phyloP scores from a whole-genome alignment of 805 yeast species.

The Starmerella etchellsii region DNA sequence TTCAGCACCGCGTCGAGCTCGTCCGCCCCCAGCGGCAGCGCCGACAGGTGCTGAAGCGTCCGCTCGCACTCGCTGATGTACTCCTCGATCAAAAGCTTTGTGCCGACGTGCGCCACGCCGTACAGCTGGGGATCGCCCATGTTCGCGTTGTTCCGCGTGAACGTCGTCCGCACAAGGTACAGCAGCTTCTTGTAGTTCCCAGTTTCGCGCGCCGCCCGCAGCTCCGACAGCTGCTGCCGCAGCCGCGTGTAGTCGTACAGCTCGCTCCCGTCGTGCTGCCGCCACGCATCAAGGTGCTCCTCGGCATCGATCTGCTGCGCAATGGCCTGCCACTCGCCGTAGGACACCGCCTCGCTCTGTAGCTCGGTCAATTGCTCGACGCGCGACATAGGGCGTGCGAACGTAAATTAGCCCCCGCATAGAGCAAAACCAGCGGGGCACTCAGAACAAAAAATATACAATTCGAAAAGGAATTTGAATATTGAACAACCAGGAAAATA shows the following conservation, averaged over 20 bases:
- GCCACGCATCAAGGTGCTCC: conserved; percentile 62
- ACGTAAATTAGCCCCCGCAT: too few species aligned
- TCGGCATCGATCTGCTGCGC: conserved; percentile 53
- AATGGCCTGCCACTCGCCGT: conserved; percentile 53
- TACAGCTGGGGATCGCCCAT: conserved; percentile 73
- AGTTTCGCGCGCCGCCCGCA: conserved; percentile 44
- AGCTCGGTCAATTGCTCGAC: background rate
- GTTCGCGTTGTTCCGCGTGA: conserved; percentile 76
- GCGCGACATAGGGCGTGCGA: too few species aligned
- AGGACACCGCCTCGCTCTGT: conserved; percentile 14
- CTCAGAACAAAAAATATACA: too few species aligned
- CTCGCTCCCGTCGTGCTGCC: conserved; percentile 41
- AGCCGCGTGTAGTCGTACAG: conserved; percentile 64
- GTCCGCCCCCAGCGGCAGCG: conserved; percentile 43
- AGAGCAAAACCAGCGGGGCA: too few species aligned
- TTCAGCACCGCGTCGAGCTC: conserved; percentile 36
- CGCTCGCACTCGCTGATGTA: conserved; percentile 64
- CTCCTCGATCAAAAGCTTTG: conserved; percentile 70
- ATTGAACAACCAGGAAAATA: too few species aligned
- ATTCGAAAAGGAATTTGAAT: too few species aligned
- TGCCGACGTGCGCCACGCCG: conserved; percentile 70
- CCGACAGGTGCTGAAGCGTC: conserved; percentile 30
- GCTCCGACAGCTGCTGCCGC: conserved; percentile 37
- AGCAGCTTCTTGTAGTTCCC: conserved; percentile 50
- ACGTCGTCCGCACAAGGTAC: conserved; percentile 67